Base-by-base conservation (phyloP, 371 early-diverging fungal genomes). In the Mucor saturninus region DNA sequence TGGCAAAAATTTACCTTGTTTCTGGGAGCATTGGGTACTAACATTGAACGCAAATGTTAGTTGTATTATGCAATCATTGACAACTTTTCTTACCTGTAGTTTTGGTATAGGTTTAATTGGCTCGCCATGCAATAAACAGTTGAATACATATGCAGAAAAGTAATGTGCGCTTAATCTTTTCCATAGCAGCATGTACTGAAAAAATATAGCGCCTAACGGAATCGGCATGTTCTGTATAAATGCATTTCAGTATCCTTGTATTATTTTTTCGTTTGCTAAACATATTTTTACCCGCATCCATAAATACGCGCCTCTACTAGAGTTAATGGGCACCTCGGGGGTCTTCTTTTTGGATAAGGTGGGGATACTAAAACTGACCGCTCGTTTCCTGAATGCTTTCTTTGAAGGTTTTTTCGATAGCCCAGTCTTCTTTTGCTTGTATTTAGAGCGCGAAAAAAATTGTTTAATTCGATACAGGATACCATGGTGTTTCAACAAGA, bases 111-210 rank as follows among this genome's bases (percentile, higher is more conserved):
- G 84, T 31, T 80, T 80, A 46, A 86, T 86, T 3, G 85, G 82
- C 40, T 85, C 85, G 3, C 87, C 87, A 53, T 82, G 81, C n/a
- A 86, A 65, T 13, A 86, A 72, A 56, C 85, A 83, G 32, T 73
- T 79, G 26, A 85, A 77, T 2, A 85, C 85, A 54, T 83, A 79
- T 10, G 76, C 62, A 4, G 87, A 84, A 53, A 86, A 82, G 39
- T 86, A 86, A 54, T 86, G 87, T 0, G 85, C 83, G 21, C 83
- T 83, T 11, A 86, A 58, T 26, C 84, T 71, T 53, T 81, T 86
- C 87, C 87, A 86, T 4, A 86, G 66, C 6, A 85, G 60, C 71
- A 84, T 79, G 57, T 85, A 86, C 40, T 86, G 87, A 63, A 86
- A 86, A 51, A 85, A 86, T 0, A 86, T 85, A 26, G 85, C 87